These are phyloP conservation scores for Triticum monococcum DNA, from an alignment of 176 grass and related monocot genomes.

Conservation along the genomic window DNA sequence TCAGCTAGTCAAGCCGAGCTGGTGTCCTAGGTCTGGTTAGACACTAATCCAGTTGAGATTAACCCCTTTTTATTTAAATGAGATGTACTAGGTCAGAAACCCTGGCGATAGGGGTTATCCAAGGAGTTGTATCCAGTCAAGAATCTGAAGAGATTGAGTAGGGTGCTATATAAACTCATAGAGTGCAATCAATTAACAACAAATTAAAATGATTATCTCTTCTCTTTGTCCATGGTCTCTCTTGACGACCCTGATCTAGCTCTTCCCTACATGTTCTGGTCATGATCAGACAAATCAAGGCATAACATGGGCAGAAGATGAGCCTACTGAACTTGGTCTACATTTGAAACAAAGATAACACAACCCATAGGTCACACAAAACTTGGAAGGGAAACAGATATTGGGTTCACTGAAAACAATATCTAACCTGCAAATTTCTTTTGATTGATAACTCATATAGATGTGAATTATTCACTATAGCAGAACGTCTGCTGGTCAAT, in stretches of 20 bases:
- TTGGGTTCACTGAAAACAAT: conserved; percentile 5
- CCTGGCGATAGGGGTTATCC: not conserved
- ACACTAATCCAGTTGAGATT: not conserved
- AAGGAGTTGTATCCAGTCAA: conserved; percentile 1
- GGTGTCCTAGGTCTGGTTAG: not conserved
- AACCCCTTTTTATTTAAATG: not conserved
- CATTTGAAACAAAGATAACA: conserved; percentile 4
- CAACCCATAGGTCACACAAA: conserved; percentile 15
- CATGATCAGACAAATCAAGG: not conserved
- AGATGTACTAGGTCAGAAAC: not conserved
- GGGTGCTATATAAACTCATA: not conserved
- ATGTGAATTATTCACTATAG: conserved; percentile 88
- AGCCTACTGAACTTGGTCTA: conserved; percentile 6
- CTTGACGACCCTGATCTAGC: not conserved
- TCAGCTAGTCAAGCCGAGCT: not conserved
- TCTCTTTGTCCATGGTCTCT: not conserved
- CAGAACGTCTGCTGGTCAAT: conserved; percentile 74
- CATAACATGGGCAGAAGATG: conserved; percentile 9
- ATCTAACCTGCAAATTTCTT: conserved; percentile 83
- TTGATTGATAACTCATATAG: conserved; percentile 70
- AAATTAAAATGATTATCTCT: not conserved
- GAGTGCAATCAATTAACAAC: not conserved
- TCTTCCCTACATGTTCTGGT: not conserved
- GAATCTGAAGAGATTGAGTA: not conserved
- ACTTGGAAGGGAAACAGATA: conserved; percentile 30